These are phyloP conservation scores for Cyclostephanos tholiformis DNA, from an alignment of 108 stramenopile genomes.

Conservation along the genomic window DNA sequence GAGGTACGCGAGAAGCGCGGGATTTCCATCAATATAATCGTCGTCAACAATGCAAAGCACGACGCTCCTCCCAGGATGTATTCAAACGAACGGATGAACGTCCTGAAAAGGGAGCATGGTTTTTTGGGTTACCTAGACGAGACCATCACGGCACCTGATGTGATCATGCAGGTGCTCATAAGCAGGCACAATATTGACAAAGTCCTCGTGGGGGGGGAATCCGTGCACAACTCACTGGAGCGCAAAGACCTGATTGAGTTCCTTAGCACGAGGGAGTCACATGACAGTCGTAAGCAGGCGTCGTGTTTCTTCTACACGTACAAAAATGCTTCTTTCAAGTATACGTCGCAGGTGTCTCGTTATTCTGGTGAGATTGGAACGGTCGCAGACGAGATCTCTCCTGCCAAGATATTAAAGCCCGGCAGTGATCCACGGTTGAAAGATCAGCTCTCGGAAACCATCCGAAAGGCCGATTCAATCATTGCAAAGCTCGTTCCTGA, in stretches of 20 bases:
- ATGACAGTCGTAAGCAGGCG: slow-evolving; percentile 22
- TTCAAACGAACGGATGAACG: slow-evolving; percentile 62
- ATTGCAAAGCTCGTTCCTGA: slow-evolving; percentile 49
- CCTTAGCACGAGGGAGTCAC: slow-evolving; percentile 45
- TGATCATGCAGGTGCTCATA: slow-evolving; percentile 75
- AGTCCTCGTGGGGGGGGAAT: slow-evolving; percentile 76
- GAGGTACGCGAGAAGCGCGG: slow-evolving; percentile 61
- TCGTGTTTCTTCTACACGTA: slow-evolving; percentile 46
- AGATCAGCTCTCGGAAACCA: slow-evolving; percentile 38
- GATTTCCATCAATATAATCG: slow-evolving; percentile 66
- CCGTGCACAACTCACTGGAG: slow-evolving; percentile 63
- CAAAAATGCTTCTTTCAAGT: slow-evolving; percentile 34
- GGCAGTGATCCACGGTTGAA: slow-evolving; percentile 66
- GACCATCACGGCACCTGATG: slow-evolving; percentile 62
- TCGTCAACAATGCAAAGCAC: slow-evolving; percentile 34
- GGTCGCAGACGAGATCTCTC: slow-evolving; percentile 42
- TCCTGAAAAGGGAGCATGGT: slow-evolving; percentile 68
- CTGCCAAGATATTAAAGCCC: slow-evolving; percentile 51
- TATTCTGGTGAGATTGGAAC: slow-evolving; percentile 45
- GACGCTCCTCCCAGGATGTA: slow-evolving; percentile 46
- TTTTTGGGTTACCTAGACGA: slow-evolving; percentile 85
- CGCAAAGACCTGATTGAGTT: slow-evolving; percentile 49
- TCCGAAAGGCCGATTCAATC: slow-evolving; percentile 38
- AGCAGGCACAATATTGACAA: slow-evolving; percentile 60
- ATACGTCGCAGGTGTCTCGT: slow-evolving; percentile 57